A percentile compares a stretch with the other conserved stretches of the same genome.
phyloP scores from a whole-genome alignment of 345 rosid genomes.

The Arabidopsis suecica region DNA sequence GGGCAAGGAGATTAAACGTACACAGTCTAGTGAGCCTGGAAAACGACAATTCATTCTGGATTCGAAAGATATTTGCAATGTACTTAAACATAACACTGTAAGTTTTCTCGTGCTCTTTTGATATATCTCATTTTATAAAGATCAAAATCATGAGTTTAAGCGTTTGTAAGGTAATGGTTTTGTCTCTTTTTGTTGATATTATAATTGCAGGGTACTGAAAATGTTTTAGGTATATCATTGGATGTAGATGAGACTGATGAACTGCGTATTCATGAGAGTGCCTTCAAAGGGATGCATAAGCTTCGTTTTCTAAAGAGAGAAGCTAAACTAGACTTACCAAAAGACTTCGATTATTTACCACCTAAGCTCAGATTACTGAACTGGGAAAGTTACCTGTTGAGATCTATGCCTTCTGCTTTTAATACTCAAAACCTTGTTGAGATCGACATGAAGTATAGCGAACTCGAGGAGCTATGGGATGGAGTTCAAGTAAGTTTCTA shows the following conservation, averaged over 20 bases:
- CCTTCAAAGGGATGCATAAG: slow-evolving; percentile 27
- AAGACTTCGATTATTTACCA: slow-evolving; percentile 13
- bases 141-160: background rate
- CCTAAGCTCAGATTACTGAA: slow-evolving; percentile 8
- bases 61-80: no score
- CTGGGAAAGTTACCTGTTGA: slow-evolving; percentile 2
- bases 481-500: slow-evolving; percentile 22
- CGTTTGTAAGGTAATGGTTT: background rate
- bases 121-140: background rate
- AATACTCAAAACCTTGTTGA: slow-evolving; percentile 12
- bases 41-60: no score
- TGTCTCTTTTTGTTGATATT: background rate
- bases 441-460: slow-evolving; percentile 1
- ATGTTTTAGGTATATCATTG: slow-evolving; percentile 27
- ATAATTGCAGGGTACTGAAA: slow-evolving; percentile 29
- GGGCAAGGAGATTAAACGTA: no score
- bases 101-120: background rate
- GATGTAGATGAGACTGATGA: slow-evolving; percentile 2
- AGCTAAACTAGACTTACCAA: background rate
- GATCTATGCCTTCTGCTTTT: slow-evolving; percentile 27
- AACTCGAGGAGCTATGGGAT: slow-evolving; percentile 22
- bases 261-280: background rate
- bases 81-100: slow-evolving; percentile 21
- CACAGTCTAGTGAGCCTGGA: no score
- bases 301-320: slow-evolving; percentile 21